Conservation (phyloP, 495 filamentous ascomycete species). For the Aspergillus biplanus region DNA sequence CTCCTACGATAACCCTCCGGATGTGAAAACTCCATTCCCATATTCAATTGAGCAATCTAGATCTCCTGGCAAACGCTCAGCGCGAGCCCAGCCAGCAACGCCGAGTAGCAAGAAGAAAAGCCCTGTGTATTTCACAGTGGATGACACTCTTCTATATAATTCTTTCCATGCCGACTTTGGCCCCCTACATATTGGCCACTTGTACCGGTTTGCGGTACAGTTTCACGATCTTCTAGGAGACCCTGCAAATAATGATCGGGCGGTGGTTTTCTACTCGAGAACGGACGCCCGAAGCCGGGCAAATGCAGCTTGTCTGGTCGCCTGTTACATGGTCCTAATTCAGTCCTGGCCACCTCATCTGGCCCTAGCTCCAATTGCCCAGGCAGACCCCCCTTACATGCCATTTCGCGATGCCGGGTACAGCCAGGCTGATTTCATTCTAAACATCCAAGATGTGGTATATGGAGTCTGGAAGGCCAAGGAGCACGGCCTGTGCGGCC, state of each 20-base stretch:
- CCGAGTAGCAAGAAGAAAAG: conserved; percentile 54
- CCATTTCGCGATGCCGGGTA: conserved; percentile 98
- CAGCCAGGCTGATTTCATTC: conserved; percentile 93
- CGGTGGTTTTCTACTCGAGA: conserved; percentile 93
- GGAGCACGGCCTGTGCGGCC: conserved; percentile 82
- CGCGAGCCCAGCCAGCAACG: conserved; percentile 62
- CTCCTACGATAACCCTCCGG: conserved; percentile 83
- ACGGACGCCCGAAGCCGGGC: conserved; percentile 91
- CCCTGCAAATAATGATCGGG: conserved; percentile 76
- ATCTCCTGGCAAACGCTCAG: conserved; percentile 77
- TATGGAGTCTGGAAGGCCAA: conserved; percentile 99
- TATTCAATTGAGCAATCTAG: conserved; percentile 65
- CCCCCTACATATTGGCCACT: conserved; percentile 92
- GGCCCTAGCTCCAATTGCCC: conserved; percentile 93
- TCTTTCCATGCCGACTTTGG: conserved; percentile 99
- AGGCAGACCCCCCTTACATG: conserved; percentile 96
- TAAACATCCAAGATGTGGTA: conserved; percentile 95
- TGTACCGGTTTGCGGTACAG: conserved; percentile 92
- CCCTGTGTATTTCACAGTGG: conserved; percentile 94
- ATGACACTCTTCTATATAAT: conserved; percentile 92
- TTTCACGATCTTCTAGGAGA: conserved; percentile 95
- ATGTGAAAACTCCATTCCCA: conserved; percentile 81
- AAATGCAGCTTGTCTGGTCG: conserved; percentile 94
- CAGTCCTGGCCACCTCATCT: conserved; percentile 98
- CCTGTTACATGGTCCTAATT: conserved; percentile 98